phyloP scores from a whole-genome alignment of 139 green algal genomes.

The Astrephomene gubernaculifera region DNA sequence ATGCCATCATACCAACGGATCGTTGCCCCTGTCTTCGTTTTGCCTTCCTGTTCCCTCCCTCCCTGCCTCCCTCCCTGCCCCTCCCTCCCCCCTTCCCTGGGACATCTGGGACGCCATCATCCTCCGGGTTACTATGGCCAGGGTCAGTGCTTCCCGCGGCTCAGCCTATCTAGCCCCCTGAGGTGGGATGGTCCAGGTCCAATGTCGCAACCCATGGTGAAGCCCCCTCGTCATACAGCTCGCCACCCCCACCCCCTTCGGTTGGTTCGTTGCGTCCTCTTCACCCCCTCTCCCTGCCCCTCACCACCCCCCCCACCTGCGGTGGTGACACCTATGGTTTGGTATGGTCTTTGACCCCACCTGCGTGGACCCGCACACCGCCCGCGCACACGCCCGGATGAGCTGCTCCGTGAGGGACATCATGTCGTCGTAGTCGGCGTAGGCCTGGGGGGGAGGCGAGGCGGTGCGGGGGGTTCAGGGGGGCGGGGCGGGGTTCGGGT shows the following conservation, averaged over 20 bases:
- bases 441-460: conserved; percentile 70
- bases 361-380: conserved; percentile 43
- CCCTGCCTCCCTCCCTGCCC: not conserved
- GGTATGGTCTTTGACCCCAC: not conserved
- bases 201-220: no score
- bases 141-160: no score
- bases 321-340: not conserved
- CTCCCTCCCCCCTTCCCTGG: not conserved
- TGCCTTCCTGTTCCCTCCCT: not conserved
- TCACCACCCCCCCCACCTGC: not conserved
- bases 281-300: not conserved
- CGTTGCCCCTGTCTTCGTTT: not conserved
- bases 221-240: no score
- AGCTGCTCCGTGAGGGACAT: conserved; percentile 96
- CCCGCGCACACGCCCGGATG: conserved; percentile 70
- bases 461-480: not conserved
- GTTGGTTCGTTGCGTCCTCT: no score
- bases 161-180: no score
- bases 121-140: no score
- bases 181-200: no score
- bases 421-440: conserved; percentile 97
- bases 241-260: no score
- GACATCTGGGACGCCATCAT: no score
- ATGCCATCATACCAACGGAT: not conserved
- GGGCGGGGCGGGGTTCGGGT: not conserved